phyloP scores from a whole-genome alignment of 768 basidiomycete species.

The Naematelia encephala region DNA sequence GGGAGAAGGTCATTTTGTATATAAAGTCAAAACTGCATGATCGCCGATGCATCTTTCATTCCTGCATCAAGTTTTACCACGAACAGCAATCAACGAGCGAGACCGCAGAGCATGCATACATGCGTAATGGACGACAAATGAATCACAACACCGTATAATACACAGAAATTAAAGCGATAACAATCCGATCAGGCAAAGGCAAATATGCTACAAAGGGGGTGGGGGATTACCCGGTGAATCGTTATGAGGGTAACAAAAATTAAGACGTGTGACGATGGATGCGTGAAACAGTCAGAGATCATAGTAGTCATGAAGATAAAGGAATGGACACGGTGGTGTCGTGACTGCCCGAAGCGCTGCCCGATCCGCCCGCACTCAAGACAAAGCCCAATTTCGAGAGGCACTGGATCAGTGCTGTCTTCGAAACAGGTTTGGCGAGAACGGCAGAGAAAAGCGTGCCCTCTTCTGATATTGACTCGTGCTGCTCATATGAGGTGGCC shows the following conservation, averaged over 20 bases:
- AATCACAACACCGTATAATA: no score
- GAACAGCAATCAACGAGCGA: no score
- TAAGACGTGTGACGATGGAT: background rate
- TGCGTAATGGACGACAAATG: no score
- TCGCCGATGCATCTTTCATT: no score
- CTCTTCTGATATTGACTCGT: slow-evolving; percentile 41
- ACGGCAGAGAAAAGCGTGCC: slow-evolving; percentile 53
- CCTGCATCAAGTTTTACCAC: no score
- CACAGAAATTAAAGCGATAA: no score
- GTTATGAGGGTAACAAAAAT: background rate
- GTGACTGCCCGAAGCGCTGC: background rate
- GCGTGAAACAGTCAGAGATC: background rate
- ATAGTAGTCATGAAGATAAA: background rate
- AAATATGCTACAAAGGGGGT: no score
- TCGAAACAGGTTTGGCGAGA: slow-evolving; percentile 83
- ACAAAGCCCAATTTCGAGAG: slow-evolving; percentile 81
- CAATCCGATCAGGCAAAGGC: no score
- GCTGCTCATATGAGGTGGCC: slow-evolving; percentile 48
- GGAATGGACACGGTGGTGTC: background rate
- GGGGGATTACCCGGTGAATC: background rate
- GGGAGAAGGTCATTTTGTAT: slow-evolving; percentile 23
- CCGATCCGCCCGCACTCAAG: background rate
- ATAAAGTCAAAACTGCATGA: no score
- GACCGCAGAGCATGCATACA: no score
- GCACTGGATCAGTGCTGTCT: slow-evolving; percentile 70